Evolutionary conservation across 306 rosid genomes (phyloP).

Genomic region (Cajanus cajan): DNA sequence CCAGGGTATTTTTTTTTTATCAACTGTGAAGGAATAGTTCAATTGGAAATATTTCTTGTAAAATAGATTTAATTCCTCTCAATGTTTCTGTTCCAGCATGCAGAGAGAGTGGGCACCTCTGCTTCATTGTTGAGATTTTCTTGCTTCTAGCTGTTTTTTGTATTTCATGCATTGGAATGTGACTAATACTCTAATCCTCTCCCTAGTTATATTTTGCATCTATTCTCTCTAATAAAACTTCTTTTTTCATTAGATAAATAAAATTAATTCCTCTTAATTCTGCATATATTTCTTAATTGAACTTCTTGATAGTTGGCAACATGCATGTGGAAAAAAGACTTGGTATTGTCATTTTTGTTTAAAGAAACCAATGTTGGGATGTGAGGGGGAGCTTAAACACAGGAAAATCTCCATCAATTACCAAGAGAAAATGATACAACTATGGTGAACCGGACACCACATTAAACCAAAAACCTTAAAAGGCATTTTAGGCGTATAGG

Average conservation of each 20-base stretch:
- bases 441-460: background rate
- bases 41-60: background rate
- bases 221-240: background rate
- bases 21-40: background rate
- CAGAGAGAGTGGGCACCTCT: background rate
- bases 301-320: background rate
- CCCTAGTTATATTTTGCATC: background rate
- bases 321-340: background rate
- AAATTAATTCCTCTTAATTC: background rate
- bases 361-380: no score
- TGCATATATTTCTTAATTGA: background rate
- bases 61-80: background rate
- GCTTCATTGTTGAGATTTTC: background rate
- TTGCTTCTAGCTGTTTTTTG: background rate
- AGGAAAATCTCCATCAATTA: background rate
- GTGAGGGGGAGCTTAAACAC: no score
- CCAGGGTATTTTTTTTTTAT: conserved; percentile 8
- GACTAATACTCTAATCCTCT: no score
- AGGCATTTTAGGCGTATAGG: background rate
- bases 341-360: background rate
- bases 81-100: background rate
- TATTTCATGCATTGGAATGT: background rate
- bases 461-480: background rate
- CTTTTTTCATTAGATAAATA: background rate
- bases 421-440: background rate